Evolutionary conservation across 257 asterid genomes (phyloP).

Genomic region (Petrea volubilis): DNA sequence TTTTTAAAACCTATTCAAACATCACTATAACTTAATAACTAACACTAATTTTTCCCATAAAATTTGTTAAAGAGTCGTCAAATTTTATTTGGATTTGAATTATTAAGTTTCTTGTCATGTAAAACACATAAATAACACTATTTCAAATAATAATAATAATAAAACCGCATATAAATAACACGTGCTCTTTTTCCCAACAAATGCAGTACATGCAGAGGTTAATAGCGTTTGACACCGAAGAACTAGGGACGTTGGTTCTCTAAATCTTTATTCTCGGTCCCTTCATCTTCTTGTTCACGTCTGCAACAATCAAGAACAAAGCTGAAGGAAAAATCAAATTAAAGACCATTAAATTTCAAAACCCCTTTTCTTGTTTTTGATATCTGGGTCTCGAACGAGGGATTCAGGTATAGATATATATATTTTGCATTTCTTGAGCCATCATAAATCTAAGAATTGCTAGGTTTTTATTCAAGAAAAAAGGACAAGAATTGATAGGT

Average conservation of each 20-base stretch:
- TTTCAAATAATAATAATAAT: no score
- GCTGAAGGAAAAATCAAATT: neutral
- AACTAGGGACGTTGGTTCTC: no score
- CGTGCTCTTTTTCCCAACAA: neutral
- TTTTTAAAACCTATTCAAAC: no score
- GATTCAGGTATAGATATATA: neutral
- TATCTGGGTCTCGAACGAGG: neutral
- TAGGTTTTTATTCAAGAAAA: no score
- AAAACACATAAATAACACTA: no score
- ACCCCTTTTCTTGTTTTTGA: neutral
- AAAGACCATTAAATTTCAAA: neutral
- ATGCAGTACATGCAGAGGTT: slow-evolving; percentile 27
- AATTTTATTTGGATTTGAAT: neutral
- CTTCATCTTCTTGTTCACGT: neutral
- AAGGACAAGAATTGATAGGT: neutral
- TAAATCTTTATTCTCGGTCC: neutral
- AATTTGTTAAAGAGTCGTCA: neutral
- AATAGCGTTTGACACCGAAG: slow-evolving; percentile 3
- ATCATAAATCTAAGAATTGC: no score
- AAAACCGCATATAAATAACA: neutral
- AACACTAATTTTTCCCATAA: neutral
- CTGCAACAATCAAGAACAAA: neutral
- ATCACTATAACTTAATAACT: no score
- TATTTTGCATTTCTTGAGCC: slow-evolving; percentile 2
- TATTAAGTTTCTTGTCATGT: neutral